Evolutionary conservation across 1,284 basidiomycete genomes (phyloP).

Genomic region (Tremellales sp.): DNA sequence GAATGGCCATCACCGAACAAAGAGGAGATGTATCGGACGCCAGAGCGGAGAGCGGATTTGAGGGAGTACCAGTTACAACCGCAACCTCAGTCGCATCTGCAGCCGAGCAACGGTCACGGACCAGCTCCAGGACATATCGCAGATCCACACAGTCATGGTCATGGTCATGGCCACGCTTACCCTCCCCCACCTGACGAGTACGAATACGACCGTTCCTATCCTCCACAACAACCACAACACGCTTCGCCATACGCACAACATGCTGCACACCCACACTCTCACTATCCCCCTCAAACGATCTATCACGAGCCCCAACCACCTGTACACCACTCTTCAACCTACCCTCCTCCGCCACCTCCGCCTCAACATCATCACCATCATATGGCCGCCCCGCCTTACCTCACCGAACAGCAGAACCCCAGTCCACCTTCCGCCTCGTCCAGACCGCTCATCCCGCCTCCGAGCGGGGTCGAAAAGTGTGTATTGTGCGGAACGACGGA

Average conservation of each 20-base stretch:
- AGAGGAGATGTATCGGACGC: conserved; percentile 1
- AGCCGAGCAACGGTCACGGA: neutral
- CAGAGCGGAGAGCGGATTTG: neutral
- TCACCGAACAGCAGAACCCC: neutral
- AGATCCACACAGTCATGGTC: neutral
- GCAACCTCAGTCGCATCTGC: conserved; percentile 1
- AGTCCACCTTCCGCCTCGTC: conserved; percentile 6
- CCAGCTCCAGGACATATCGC: too few relatives aligned
- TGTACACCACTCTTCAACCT: too few relatives aligned
- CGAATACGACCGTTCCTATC: neutral
- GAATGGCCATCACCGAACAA: conserved; percentile 3
- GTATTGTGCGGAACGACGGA: conserved; percentile 76
- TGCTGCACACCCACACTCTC: conserved; percentile 2
- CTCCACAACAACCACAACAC: conserved; percentile 3
- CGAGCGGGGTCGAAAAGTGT: conserved; percentile 69
- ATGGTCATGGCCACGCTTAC: neutral
- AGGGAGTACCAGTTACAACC: neutral
- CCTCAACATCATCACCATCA: too few relatives aligned
- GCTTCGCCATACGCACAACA: conserved; percentile 3
- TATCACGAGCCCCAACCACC: conserved; percentile 1
- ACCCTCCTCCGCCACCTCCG: conserved; percentile 3
- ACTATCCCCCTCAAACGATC: neutral
- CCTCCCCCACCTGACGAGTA: neutral
- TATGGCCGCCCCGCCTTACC: conserved; percentile 9
- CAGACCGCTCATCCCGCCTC: conserved; percentile 51